A percentile compares a stretch with the other conserved stretches of the same genome.
Evolutionary conservation across 345 rosid genomes (phyloP).

Genomic region (Eucalyptus regnans): DNA sequence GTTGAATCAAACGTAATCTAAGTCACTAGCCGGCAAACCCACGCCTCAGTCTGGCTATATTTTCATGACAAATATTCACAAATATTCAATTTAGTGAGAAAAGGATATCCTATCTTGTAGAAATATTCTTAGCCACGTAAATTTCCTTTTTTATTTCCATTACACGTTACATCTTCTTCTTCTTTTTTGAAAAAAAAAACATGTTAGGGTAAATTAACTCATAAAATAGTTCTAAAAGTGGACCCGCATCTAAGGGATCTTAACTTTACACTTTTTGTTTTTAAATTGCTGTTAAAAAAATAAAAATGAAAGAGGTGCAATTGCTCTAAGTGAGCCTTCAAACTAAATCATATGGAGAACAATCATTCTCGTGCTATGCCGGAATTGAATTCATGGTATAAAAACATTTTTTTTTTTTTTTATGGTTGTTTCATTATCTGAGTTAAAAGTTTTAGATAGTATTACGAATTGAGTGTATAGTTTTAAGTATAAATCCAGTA

Average conservation of each 20-base stretch:
- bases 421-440: not conserved
- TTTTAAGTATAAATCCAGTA: not conserved
- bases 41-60: rapidly evolving
- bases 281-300: too few relatives aligned
- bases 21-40: not conserved
- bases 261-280: too few relatives aligned
- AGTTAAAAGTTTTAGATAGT: not conserved
- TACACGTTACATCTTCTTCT: too few relatives aligned
- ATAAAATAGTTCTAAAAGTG: not conserved
- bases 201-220: not conserved
- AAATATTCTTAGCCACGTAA: not conserved
- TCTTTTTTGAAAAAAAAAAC: not conserved
- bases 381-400: not conserved
- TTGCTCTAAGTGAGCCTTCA: not conserved
- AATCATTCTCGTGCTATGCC: not conserved
- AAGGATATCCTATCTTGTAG: not conserved
- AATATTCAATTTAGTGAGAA: not conserved
- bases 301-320: too few relatives aligned
- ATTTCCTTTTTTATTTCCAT: not conserved
- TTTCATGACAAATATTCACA: not conserved
- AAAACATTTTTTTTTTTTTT: not conserved
- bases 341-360: not conserved
- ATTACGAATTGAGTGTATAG: not conserved
- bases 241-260: not conserved
- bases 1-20: not conserved